These are phyloP conservation scores for Cylindricascospora bacillispora DNA, from an alignment of 1,139 yeast species.

Conservation along the genomic window DNA sequence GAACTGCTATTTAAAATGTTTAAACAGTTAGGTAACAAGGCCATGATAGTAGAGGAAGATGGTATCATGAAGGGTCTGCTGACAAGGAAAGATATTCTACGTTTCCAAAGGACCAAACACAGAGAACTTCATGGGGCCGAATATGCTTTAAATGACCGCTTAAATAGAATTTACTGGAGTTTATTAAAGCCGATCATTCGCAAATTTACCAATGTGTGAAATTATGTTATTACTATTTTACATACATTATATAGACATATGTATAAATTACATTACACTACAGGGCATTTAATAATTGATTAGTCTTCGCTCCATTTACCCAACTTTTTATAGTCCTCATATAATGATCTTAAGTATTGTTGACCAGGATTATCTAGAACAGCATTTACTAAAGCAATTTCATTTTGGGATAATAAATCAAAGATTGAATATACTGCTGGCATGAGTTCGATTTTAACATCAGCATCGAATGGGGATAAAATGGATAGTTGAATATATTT, in stretches of 20 bases:
- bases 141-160: slow-evolving; percentile 15
- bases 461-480: slow-evolving; percentile 35
- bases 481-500: slow-evolving; percentile 43
- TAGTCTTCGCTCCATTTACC: slow-evolving; percentile 74
- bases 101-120: slow-evolving; percentile 29
- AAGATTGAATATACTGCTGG: slow-evolving; percentile 52
- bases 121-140: slow-evolving; percentile 20
- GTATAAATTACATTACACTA: background rate
- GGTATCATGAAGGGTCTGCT: slow-evolving; percentile 48
- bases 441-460: slow-evolving; percentile 38
- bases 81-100: slow-evolving; percentile 55
- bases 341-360: slow-evolving; percentile 52
- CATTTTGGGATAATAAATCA: slow-evolving; percentile 56
- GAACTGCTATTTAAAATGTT: slow-evolving; percentile 60
- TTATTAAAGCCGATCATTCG: slow-evolving; percentile 4
- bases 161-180: slow-evolving; percentile 17
- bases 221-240: background rate
- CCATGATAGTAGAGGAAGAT: slow-evolving; percentile 48
- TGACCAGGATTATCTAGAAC: slow-evolving; percentile 64
- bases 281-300: background rate
- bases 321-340: slow-evolving; percentile 56
- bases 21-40: slow-evolving; percentile 68
- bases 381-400: slow-evolving; percentile 50
- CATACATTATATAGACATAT: background rate
- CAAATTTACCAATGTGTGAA: background rate